A percentile compares a stretch with the other conserved stretches of the same genome.
Evolutionary conservation across 352 stramenopile genomes (phyloP).

Genomic region (Halophytophthora batemanensis): DNA sequence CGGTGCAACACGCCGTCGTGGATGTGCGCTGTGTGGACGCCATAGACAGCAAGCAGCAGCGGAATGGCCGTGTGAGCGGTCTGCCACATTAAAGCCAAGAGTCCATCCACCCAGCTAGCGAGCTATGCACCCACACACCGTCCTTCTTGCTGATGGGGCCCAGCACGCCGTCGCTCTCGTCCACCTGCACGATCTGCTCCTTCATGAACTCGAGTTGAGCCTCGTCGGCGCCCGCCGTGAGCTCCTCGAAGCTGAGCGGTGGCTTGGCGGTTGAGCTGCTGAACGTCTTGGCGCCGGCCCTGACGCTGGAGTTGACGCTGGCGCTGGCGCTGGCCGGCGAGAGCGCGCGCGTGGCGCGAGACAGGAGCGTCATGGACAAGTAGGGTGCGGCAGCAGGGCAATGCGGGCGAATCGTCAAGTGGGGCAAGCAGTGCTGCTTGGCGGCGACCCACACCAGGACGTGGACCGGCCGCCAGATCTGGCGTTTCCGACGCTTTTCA

Average conservation of each 20-base stretch:
- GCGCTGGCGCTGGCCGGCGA: background rate
- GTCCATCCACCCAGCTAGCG: background rate
- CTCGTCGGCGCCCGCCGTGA: conserved; percentile 63
- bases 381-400: too few species aligned
- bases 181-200: conserved; percentile 88
- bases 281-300: conserved; percentile 9
- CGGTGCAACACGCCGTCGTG: conserved; percentile 77
- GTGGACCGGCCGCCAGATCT: too few species aligned
- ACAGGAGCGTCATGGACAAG: background rate
- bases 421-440: too few species aligned
- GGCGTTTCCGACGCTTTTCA: too few species aligned
- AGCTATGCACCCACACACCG: conserved; percentile 17
- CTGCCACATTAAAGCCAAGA: background rate
- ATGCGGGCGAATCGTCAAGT: too few species aligned
- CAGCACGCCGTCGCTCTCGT: conserved; percentile 77
- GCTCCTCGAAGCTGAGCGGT: conserved; percentile 53
- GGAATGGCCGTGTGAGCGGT: background rate
- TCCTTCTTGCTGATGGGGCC: conserved; percentile 89
- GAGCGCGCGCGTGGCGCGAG: background rate
- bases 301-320: conserved; percentile 4
- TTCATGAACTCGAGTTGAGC: conserved; percentile 90
- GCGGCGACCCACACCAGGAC: too few species aligned
- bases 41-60: conserved; percentile 7
- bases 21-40: conserved; percentile 46
- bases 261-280: conserved; percentile 4